These are phyloP conservation scores for Penicillium soppii DNA, from an alignment of 495 filamentous ascomycete genomes.

Conservation along the genomic window DNA sequence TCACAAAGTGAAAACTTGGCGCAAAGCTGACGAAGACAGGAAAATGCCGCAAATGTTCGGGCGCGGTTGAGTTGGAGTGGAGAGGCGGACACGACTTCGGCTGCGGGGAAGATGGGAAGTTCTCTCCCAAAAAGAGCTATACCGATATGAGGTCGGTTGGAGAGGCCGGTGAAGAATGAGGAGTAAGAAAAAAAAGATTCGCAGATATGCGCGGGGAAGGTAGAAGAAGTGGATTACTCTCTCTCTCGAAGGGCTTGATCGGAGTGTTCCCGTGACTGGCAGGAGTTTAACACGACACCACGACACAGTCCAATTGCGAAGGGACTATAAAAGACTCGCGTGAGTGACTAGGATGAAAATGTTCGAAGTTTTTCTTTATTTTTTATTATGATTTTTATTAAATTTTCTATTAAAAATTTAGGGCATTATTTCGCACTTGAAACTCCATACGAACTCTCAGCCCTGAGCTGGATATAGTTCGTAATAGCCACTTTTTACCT, in stretches of 20 bases:
- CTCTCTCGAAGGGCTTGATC: slow-evolving; percentile 8
- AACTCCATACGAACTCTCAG: no score
- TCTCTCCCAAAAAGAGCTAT: background rate
- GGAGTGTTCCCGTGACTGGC: slow-evolving; percentile 33
- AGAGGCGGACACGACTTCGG: slow-evolving; percentile 17
- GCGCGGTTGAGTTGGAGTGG: slow-evolving; percentile 26
- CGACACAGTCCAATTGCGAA: slow-evolving; percentile 17
- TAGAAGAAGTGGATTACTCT: slow-evolving; percentile 10
- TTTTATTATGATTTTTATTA: background rate
- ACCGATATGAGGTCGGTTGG: background rate
- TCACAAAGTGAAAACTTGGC: slow-evolving; percentile 1
- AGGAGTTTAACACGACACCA: slow-evolving; percentile 21
- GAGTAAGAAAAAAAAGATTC: background rate
- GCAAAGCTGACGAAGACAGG: slow-evolving; percentile 16
- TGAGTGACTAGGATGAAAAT: slow-evolving; percentile 3
- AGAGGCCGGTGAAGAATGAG: slow-evolving; percentile 1
- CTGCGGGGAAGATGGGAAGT: slow-evolving; percentile 27
- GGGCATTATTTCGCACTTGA: slow-evolving; percentile 1
- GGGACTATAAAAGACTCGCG: slow-evolving; percentile 3
- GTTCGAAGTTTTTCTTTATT: background rate
- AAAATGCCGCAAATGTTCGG: slow-evolving; percentile 30
- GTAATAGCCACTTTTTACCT: slow-evolving; percentile 15
- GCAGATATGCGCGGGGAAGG: slow-evolving; percentile 11
- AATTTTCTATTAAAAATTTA: slow-evolving; percentile 1
- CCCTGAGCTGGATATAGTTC: slow-evolving; percentile 14